Conservation (phyloP, 148 eudicot species). For the Chenopodium quinoa region DNA sequence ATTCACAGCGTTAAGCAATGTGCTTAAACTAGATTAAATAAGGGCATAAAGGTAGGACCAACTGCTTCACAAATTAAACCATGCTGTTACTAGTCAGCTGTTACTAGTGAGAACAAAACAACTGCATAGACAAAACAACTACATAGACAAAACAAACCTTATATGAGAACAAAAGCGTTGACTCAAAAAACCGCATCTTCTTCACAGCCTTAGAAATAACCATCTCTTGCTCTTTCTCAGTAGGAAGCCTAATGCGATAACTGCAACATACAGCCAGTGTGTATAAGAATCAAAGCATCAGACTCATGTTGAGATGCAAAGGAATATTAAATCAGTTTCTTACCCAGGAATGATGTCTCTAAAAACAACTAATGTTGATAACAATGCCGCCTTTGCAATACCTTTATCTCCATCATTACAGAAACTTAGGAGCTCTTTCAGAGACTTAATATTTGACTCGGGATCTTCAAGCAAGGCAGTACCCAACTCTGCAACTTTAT, state of each 20-base stretch:
- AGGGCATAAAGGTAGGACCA: background rate
- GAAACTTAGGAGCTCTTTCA: constrained; percentile 73
- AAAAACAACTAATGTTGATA: constrained; percentile 80
- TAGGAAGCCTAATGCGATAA: constrained; percentile 90
- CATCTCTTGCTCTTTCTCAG: constrained; percentile 89
- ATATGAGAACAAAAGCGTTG: constrained; percentile 70
- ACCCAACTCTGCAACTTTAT: constrained; percentile 83
- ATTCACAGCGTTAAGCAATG: background rate
- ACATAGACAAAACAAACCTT: constrained; percentile 47
- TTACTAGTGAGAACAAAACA: background rate
- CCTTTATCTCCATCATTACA: constrained; percentile 62
- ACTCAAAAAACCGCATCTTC: constrained; percentile 78
- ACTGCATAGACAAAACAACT: background rate
- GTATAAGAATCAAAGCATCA: constrained; percentile 11
- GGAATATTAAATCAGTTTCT: constrained; percentile 1
- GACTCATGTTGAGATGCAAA: constrained; percentile 8
- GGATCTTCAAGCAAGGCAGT: constrained; percentile 79
- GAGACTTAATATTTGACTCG: constrained; percentile 63
- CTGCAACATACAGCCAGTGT: constrained; percentile 38
- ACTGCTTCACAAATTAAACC: background rate
- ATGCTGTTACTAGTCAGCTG: background rate
- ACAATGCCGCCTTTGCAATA: constrained; percentile 57
- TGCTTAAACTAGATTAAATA: background rate
- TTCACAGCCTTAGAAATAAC: constrained; percentile 71
- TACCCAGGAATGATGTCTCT: constrained; percentile 97